phyloP scores from a whole-genome alignment of 495 filamentous ascomycete genomes.

The Neurospora africana region DNA sequence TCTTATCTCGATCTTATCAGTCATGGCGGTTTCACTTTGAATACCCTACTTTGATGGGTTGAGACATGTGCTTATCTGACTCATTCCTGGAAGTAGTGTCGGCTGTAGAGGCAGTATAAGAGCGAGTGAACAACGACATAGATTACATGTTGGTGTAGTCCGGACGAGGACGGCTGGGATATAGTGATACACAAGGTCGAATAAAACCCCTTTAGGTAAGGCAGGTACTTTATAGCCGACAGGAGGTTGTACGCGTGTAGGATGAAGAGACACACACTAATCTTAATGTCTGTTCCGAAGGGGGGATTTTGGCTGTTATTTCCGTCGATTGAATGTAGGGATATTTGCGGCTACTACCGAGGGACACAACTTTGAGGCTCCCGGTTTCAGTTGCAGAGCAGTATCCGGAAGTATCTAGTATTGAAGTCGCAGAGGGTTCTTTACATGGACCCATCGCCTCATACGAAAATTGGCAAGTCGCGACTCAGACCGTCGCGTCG shows the following conservation, averaged over 20 bases:
- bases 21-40: not conserved
- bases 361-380: not conserved
- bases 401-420: not conserved
- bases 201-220: not conserved
- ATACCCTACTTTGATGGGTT: not conserved
- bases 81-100: not conserved
- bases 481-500: not conserved
- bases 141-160: not conserved
- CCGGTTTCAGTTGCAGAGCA: not conserved
- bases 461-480: not conserved
- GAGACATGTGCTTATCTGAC: not conserved
- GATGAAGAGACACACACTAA: not conserved
- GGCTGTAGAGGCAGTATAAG: not conserved
- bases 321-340: not conserved
- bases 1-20: not conserved
- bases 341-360: not conserved
- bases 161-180: not conserved
- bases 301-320: not conserved
- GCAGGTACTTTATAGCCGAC: not conserved
- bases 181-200: not conserved
- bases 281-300: not conserved
- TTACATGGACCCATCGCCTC: not conserved
- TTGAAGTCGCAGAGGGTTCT: not conserved
- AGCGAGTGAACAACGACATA: not conserved
- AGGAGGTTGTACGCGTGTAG: not conserved